These are phyloP conservation scores for Penicillium egyptiacum DNA, from an alignment of 495 filamentous ascomycete genomes.

Conservation along the genomic window DNA sequence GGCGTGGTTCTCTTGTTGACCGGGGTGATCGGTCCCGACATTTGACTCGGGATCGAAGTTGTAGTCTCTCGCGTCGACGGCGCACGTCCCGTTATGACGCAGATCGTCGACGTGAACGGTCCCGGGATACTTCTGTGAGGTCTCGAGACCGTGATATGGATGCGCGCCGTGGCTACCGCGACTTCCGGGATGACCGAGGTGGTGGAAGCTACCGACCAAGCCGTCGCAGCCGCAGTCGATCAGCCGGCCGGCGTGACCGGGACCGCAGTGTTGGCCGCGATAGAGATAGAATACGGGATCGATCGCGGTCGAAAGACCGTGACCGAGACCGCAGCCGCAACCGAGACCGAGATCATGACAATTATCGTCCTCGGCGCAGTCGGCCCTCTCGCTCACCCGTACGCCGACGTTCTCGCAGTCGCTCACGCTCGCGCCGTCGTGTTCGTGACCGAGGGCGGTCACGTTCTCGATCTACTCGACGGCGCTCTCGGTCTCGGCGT, in stretches of 20 bases:
- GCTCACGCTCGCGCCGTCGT: constrained; percentile 20
- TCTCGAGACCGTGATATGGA: constrained; percentile 40
- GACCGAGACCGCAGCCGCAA: constrained; percentile 34
- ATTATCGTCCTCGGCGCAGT: constrained; percentile 29
- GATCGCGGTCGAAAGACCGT: constrained; percentile 37
- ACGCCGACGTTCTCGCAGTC: constrained; percentile 21
- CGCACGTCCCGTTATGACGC: constrained; percentile 36
- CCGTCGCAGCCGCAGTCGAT: constrained; percentile 44
- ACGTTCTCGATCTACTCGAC: constrained; percentile 18
- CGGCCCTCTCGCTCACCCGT: constrained; percentile 28
- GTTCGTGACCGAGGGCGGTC: constrained; percentile 25
- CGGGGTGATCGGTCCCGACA: constrained; percentile 29
- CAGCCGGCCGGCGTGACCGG: constrained; percentile 31
- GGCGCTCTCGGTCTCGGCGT: constrained; percentile 31
- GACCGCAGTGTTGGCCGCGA: constrained; percentile 39
- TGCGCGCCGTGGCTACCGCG: constrained; percentile 35
- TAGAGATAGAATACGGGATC: constrained; percentile 38
- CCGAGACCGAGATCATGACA: constrained; percentile 30
- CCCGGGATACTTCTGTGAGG: constrained; percentile 37
- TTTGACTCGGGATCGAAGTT: constrained; percentile 32
- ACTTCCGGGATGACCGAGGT: constrained; percentile 35
- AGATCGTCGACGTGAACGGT: constrained; percentile 34
- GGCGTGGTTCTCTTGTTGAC: constrained; percentile 35
- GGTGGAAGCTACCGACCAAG: constrained; percentile 39
- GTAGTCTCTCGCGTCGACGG: constrained; percentile 36